phyloP scores from a whole-genome alignment of 768 basidiomycete genomes.

The Mycena filopes region DNA sequence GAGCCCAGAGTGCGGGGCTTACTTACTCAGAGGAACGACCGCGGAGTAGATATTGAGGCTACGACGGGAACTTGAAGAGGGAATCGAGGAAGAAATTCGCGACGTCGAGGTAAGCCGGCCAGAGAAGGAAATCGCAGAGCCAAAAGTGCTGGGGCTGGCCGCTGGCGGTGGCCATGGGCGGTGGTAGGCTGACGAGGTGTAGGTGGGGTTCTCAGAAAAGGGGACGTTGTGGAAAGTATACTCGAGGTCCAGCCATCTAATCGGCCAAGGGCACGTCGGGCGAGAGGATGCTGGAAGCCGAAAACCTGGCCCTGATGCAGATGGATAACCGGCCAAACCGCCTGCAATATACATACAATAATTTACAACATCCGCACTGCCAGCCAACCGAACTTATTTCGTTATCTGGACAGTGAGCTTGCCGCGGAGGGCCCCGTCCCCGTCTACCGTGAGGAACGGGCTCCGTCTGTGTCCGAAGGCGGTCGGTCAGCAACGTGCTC shows the following conservation, averaged over 20 bases:
- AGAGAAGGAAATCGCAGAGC: neutral
- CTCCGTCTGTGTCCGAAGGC: conserved; percentile 11
- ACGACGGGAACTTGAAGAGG: neutral
- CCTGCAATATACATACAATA: neutral
- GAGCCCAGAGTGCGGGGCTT: conserved; percentile 1
- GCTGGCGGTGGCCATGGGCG: neutral
- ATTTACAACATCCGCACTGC: neutral
- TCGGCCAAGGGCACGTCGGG: too few species aligned
- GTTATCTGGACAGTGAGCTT: conserved; percentile 27
- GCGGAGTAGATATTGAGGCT: neutral
- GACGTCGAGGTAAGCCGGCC: neutral
- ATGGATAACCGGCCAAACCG: too few species aligned
- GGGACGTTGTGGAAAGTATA: too few species aligned
- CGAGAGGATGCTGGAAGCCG: too few species aligned
- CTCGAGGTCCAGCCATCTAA: too few species aligned
- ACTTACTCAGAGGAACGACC: conserved; percentile 16
- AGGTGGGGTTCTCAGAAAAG: too few species aligned
- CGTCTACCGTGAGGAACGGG: conserved; percentile 31
- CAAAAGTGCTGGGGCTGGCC: neutral
- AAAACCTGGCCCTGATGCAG: too few species aligned
- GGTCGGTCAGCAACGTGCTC: conserved; percentile 2
- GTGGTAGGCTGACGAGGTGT: too few species aligned
- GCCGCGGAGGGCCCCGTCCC: conserved; percentile 24
- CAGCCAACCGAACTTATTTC: neutral
- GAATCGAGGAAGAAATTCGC: conserved; percentile 4